phyloP scores from a whole-genome alignment of 495 filamentous ascomycete species.

The Aspergillus nidulans region DNA sequence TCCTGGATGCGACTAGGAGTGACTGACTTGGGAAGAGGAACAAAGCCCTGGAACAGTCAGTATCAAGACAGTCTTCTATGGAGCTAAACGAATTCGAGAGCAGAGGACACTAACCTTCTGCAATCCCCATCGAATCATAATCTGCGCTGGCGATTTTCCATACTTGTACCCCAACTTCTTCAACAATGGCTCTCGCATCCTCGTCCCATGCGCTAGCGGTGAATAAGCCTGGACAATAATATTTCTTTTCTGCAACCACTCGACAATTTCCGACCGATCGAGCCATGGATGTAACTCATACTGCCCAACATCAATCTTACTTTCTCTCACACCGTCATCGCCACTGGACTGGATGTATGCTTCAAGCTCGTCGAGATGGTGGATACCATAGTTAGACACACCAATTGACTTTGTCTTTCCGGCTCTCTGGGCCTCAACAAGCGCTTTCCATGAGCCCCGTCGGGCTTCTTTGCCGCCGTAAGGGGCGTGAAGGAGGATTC shows the following conservation, averaged over 20 bases:
- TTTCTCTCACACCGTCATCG: conserved; percentile 43
- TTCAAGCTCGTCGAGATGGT: conserved; percentile 61
- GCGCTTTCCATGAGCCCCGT: conserved; percentile 45
- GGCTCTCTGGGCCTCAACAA: conserved; percentile 49
- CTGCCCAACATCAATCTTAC: conserved; percentile 76
- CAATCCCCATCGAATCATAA: conserved; percentile 79
- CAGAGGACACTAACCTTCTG: conserved; percentile 48
- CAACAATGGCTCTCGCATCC: conserved; percentile 58
- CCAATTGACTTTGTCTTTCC: conserved; percentile 48
- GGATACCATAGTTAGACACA: conserved; percentile 53
- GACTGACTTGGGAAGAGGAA: conserved; percentile 60
- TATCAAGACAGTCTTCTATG: neutral
- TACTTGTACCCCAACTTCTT: conserved; percentile 61
- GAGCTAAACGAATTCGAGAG: neutral
- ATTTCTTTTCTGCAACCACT: conserved; percentile 65
- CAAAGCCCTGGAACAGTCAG: conserved; percentile 42
- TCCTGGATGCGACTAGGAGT: conserved; percentile 57
- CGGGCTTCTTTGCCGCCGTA: conserved; percentile 49
- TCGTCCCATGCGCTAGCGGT: conserved; percentile 64
- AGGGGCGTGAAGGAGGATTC: conserved; percentile 52
- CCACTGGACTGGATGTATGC: conserved; percentile 61
- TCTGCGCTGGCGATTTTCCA: conserved; percentile 69
- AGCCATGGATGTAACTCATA: conserved; percentile 89
- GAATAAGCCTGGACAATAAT: conserved; percentile 77
- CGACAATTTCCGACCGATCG: conserved; percentile 65